Evolutionary conservation across 2,329 filamentous ascomycete genomes (phyloP), one percentile per base, ranked within the genome.

Genomic region (Colletotrichum filicis): DNA sequence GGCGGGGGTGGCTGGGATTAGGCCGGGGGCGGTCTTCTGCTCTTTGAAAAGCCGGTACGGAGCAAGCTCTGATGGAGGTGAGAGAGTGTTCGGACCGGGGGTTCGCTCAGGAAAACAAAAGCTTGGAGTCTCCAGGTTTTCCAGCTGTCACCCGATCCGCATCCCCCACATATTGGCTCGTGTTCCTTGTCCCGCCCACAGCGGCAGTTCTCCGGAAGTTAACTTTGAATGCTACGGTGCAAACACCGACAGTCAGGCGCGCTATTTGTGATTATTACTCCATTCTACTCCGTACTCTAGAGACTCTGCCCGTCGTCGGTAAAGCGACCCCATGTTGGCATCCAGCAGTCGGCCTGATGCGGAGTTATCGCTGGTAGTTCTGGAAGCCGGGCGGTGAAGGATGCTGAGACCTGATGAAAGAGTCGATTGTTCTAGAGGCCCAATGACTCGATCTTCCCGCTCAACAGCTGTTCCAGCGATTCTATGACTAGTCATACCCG

Each of bases 111-210:
- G 16, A 65, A 26, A 28, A 57, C n/a, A 32, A 66, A 71, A 67
- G 62, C 52, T 28, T 66, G 35, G 35, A 56, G n/a, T 66, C 71
- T 71, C 71, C 71, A 70, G 60, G 60, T 73, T 70, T 73, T 49
- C 66, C 58, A 65, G 66, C 19, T 57, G 66, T 73, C 71, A 73
- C 66, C 66, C 56, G 55, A 73, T 70, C 60, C 60, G 56, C 42
- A 19, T 66, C 63, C 71, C 66, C 71, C 66, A 66, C 71, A 66
- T 37, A 28, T 28, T 37, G 35, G 16, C n/a, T 65, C 35, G 42
- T 57, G 2, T 63, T 49, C 53, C 65, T 28, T 63, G 69, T 53
- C 58, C 42, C 19, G 62, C 59, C 42, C 28, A 28, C 56, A 57
- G 28, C 60, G 35, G 66, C 22, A 61, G 49, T 66, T 66, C 56